Conservation (phyloP, 1,139 yeast genomes). For the Kodamaea alishanica region DNA sequence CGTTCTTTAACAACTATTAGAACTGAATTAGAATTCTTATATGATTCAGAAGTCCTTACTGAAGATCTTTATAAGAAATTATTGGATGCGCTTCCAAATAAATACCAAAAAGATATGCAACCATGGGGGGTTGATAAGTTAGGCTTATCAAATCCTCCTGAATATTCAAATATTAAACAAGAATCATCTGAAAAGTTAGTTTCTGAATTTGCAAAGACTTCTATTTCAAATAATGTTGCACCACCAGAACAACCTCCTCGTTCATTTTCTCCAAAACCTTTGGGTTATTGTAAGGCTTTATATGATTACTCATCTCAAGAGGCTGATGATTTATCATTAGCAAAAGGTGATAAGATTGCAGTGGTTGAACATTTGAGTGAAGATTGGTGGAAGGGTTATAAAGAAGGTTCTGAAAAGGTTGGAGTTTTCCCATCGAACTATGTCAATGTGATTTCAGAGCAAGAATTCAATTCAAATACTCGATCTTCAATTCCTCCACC, state of each 20-base stretch:
- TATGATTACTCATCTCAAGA: conserved; percentile 72
- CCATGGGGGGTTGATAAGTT: conserved; percentile 50
- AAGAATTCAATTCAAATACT: conserved; percentile 25
- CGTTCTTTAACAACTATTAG: conserved; percentile 72
- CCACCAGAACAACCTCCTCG: conserved; percentile 23
- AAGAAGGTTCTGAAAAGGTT: conserved; percentile 37
- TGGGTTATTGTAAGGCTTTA: conserved; percentile 56
- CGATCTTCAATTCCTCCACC: conserved; percentile 9
- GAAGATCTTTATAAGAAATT: conserved; percentile 55
- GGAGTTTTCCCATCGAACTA: conserved; percentile 94
- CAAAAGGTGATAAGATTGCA: conserved; percentile 63
- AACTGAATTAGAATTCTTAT: conserved; percentile 77
- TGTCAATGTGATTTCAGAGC: conserved; percentile 48
- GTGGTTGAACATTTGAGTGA: conserved; percentile 71
- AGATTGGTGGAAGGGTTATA: conserved; percentile 90
- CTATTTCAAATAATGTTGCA: conserved; percentile 18
- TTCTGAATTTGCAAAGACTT: conserved; percentile 22
- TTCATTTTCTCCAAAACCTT: conserved; percentile 21
- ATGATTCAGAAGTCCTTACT: conserved; percentile 72
- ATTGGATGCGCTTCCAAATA: conserved; percentile 52
- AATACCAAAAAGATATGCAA: conserved; percentile 51
- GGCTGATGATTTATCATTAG: conserved; percentile 64
- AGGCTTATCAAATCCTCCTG: conserved; percentile 17
- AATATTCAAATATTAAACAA: conserved; percentile 9
- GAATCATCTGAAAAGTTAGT: conserved; percentile 18